Percentiles rank a stretch among this genome's conserved stretches.
These are phyloP conservation scores for Stygiomarasmius scandens DNA, from an alignment of 1,284 basidiomycete genomes.

Conservation along the genomic window DNA sequence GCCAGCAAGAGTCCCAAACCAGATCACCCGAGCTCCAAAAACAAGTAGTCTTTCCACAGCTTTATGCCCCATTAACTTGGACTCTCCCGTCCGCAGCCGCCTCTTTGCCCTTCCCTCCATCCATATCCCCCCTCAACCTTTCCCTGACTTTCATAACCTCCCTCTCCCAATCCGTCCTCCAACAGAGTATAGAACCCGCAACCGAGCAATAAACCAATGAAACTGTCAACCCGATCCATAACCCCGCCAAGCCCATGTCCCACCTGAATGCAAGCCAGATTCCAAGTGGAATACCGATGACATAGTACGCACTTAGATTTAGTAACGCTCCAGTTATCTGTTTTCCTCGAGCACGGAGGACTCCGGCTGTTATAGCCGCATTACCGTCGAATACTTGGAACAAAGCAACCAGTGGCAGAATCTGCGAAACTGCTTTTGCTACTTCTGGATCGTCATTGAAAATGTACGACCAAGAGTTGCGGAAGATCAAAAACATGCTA, in stretches of 20 bases:
- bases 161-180: constrained; percentile 62
- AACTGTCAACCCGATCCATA: constrained; percentile 70
- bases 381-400: constrained; percentile 84
- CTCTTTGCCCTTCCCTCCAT: background rate
- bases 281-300: constrained; percentile 67
- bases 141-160: constrained; percentile 62
- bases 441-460: constrained; percentile 86
- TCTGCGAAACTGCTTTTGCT: constrained; percentile 64
- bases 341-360: constrained; percentile 79
- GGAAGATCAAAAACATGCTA: constrained; percentile 71
- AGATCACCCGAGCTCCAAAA: no score
- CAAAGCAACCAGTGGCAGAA: constrained; percentile 77
- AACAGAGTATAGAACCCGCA: constrained; percentile 51
- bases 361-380: constrained; percentile 69
- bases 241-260: constrained; percentile 54
- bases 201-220: constrained; percentile 57
- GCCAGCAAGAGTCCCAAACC: no score
- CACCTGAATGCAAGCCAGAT: constrained; percentile 63
- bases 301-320: constrained; percentile 54
- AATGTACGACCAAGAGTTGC: constrained; percentile 75
- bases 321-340: constrained; percentile 34
- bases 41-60: no score
- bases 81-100: no score
- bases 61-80: no score
- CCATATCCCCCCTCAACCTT: constrained; percentile 35